These are phyloP conservation scores for Babjeviella inositovora DNA, from an alignment of 805 yeast genomes.

Conservation along the genomic window DNA sequence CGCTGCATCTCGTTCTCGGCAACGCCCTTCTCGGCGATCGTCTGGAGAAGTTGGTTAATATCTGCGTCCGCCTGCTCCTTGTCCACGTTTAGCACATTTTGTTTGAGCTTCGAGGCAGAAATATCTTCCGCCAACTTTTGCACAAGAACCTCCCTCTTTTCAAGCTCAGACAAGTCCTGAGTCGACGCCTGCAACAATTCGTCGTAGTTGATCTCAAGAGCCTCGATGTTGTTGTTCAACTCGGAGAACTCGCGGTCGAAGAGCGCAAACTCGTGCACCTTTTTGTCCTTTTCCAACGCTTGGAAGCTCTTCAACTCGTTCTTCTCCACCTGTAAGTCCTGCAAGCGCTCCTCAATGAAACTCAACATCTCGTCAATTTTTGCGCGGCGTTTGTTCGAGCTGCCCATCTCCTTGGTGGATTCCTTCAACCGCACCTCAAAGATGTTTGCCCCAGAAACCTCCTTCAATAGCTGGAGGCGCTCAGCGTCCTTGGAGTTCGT, in stretches of 20 bases:
- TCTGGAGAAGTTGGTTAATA: slow-evolving; percentile 27
- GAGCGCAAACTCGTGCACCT: slow-evolving; percentile 58
- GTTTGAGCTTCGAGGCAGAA: slow-evolving; percentile 24
- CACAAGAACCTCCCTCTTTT: slow-evolving; percentile 39
- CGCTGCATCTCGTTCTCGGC: slow-evolving; percentile 22
- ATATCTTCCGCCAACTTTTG: slow-evolving; percentile 26
- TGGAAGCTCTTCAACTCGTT: slow-evolving; percentile 61
- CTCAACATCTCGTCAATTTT: slow-evolving; percentile 61
- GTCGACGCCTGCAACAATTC: slow-evolving; percentile 34
- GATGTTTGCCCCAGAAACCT: slow-evolving; percentile 89
- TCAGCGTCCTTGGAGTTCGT: slow-evolving; percentile 84
- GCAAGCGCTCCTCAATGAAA: slow-evolving; percentile 54
- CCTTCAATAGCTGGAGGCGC: slow-evolving; percentile 64
- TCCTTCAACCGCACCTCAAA: slow-evolving; percentile 74
- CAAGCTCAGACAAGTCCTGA: slow-evolving; percentile 34
- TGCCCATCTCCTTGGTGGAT: slow-evolving; percentile 64
- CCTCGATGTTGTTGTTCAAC: slow-evolving; percentile 41
- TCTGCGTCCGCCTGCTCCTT: slow-evolving; percentile 33
- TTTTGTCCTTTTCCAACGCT: slow-evolving; percentile 45
- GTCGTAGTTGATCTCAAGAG: slow-evolving; percentile 40
- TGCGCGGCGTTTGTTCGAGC: slow-evolving; percentile 50
- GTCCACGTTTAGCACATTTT: slow-evolving; percentile 41
- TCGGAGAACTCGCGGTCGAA: slow-evolving; percentile 63
- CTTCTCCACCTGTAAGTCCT: slow-evolving; percentile 71
- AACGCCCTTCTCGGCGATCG: slow-evolving; percentile 31